Percentiles rank a stretch among this genome's conserved stretches.
Conservation (phyloP, 768 basidiomycete genomes). For the Melanogaster broomeanus region DNA sequence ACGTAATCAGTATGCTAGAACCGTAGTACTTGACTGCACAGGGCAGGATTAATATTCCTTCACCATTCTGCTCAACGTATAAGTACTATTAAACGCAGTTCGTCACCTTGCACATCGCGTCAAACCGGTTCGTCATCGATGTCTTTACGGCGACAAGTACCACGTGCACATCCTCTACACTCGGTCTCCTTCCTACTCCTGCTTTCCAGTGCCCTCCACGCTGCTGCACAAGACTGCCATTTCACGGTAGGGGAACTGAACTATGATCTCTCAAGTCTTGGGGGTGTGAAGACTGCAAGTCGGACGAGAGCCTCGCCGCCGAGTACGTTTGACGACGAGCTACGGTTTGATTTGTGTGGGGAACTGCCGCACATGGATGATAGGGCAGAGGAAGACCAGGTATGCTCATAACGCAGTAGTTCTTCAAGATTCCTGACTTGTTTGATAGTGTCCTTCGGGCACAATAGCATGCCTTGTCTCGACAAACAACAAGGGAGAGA, state of each 20-base stretch:
- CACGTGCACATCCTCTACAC: not conserved
- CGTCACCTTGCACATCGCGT: not conserved
- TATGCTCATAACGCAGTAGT: conserved; percentile 33
- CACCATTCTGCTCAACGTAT: too few species aligned
- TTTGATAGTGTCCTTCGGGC: conserved; percentile 59
- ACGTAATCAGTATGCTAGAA: conserved; percentile 15
- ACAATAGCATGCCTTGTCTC: conserved; percentile 76
- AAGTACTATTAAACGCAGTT: not conserved
- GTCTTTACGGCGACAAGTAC: conserved; percentile 15
- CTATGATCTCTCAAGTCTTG: conserved; percentile 63
- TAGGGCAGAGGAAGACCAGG: conserved; percentile 65
- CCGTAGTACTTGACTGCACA: too few species aligned
- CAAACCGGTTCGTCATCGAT: conserved; percentile 14
- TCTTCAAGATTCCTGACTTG: conserved; percentile 5
- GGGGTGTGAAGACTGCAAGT: conserved; percentile 50
- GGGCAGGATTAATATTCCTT: too few species aligned
- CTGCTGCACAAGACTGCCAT: conserved; percentile 50
- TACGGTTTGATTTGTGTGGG: conserved; percentile 69
- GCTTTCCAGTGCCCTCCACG: conserved; percentile 22
- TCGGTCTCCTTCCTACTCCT: conserved; percentile 16
- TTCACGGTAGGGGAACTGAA: conserved; percentile 39
- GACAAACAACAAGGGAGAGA: conserved; percentile 57
- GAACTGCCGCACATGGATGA: conserved; percentile 51
- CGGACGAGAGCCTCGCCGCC: conserved; percentile 64
- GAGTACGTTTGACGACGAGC: conserved; percentile 54